Evolutionary conservation across 2,329 filamentous ascomycete genomes (phyloP), one percentile per base, ranked within the genome.

Genomic region (Xylariaceae sp.): DNA sequence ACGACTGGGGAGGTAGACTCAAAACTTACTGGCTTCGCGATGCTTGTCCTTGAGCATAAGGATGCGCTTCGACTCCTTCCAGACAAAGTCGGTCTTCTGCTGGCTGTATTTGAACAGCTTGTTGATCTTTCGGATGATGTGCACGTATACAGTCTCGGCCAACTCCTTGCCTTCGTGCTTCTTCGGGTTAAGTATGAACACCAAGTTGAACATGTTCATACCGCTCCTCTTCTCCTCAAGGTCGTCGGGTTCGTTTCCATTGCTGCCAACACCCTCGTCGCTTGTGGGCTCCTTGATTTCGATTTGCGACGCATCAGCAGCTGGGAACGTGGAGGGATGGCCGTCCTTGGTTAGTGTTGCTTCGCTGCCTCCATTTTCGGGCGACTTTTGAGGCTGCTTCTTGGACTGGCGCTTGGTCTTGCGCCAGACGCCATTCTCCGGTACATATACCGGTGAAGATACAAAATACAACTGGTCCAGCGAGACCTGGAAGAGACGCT

Each of bases 171-270:
- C 86, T 70, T 96, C 89, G 58, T 92, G 80, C 55, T 87, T 85
- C 53, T 87, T 88, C 2, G 92, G 89, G 66, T 90, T 88, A 64
- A 97, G 78, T 54, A 96, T 89, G 73, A 97, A 97, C 23, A 97
- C 92, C 9, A 97, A 83, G 73, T 97, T 96, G 76, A 99, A 99
- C 93, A 97, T 97, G 63, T 88, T 92, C 89, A 97, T 92, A 51
- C 84, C 84, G 65, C 82, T 84, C 66, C 79, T 79, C 71, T 89
- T 87, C 69, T 85, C 80, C 62, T 88, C 80, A 47, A 79, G 74
- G 60, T 79, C 77, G 51, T 71, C 66, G 37, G 47, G 15, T 8
- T 44, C 55, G 9, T 51, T 57, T 39, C 56, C 62, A 54, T 53
- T 62, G 11, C 34, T 30, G 53, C 70, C 74, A n/a, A 61, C 72